Conservation (phyloP, 148 eudicot genomes). For the Cornus controversa region DNA sequence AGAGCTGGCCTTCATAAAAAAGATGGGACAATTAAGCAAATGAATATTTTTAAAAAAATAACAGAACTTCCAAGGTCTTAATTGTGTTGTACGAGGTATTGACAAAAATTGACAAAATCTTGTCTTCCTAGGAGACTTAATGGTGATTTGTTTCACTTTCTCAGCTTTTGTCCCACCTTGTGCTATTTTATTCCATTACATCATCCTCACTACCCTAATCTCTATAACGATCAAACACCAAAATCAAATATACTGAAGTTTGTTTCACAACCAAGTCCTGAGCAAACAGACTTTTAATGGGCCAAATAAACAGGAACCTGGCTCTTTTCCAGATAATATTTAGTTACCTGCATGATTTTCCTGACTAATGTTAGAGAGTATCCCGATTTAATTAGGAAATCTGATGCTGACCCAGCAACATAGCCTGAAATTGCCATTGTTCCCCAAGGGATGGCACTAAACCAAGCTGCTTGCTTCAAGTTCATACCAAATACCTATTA, state of each 20-base stretch:
- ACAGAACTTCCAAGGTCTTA: no score
- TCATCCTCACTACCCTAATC: no score
- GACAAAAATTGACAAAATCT: neutral
- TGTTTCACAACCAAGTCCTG: neutral
- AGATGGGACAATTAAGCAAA: neutral
- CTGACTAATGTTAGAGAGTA: constrained; percentile 63
- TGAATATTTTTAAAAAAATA: no score
- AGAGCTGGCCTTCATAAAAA: neutral
- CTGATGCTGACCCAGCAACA: constrained; percentile 75
- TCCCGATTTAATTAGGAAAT: constrained; percentile 66
- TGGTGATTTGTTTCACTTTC: no score
- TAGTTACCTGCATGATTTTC: constrained; percentile 84
- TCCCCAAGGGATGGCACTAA: constrained; percentile 98
- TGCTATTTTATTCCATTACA: no score
- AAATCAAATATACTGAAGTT: neutral
- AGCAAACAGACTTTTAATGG: neutral
- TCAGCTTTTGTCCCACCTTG: no score
- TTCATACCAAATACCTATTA: constrained; percentile 74
- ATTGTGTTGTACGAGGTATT: no score
- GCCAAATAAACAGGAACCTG: no score
- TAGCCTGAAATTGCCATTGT: constrained; percentile 91
- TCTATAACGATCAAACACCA: neutral
- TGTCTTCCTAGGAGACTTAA: neutral
- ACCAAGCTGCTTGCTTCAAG: constrained; percentile 96
- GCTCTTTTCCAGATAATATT: neutral